Evolutionary conservation across 2,329 filamentous ascomycete species (phyloP).

Genomic region (Clarireedia sp.): DNA sequence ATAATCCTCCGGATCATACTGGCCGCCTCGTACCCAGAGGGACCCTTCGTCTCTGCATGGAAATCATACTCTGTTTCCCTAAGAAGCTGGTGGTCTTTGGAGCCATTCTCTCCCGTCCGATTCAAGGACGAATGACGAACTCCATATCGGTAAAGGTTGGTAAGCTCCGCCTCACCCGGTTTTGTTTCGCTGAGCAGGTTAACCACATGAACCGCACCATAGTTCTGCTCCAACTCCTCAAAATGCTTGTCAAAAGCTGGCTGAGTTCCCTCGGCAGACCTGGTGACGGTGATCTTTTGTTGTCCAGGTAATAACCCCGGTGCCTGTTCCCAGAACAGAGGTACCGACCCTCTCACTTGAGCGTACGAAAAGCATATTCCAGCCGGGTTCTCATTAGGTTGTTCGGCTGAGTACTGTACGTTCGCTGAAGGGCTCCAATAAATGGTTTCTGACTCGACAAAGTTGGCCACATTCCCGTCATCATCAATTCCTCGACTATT

Average conservation of each 20-base stretch:
- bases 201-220: constrained; percentile 85
- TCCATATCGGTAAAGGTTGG: constrained; percentile 69
- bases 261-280: constrained; percentile 83
- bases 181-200: constrained; percentile 92
- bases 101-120: constrained; percentile 43
- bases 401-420: constrained; percentile 15
- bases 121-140: constrained; percentile 68
- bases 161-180: constrained; percentile 76
- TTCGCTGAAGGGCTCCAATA: constrained; percentile 66
- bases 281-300: constrained; percentile 87
- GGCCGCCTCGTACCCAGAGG: constrained; percentile 85
- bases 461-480: constrained; percentile 95
- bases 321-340: constrained; percentile 94
- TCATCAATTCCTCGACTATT: constrained; percentile 97
- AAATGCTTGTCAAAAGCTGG: constrained; percentile 96
- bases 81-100: constrained; percentile 65
- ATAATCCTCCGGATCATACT: constrained; percentile 73
- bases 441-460: constrained; percentile 94
- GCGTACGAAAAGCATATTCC: constrained; percentile 84
- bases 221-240: constrained; percentile 72
- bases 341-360: constrained; percentile 86
- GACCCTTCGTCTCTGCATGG: constrained; percentile 84
- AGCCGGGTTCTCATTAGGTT: constrained; percentile 28
- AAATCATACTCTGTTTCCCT: constrained; percentile 89
- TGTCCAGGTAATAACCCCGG: constrained; percentile 82